These are phyloP conservation scores for Austroboletus novae-zelandiae DNA, from an alignment of 1,284 basidiomycete genomes.

Conservation along the genomic window DNA sequence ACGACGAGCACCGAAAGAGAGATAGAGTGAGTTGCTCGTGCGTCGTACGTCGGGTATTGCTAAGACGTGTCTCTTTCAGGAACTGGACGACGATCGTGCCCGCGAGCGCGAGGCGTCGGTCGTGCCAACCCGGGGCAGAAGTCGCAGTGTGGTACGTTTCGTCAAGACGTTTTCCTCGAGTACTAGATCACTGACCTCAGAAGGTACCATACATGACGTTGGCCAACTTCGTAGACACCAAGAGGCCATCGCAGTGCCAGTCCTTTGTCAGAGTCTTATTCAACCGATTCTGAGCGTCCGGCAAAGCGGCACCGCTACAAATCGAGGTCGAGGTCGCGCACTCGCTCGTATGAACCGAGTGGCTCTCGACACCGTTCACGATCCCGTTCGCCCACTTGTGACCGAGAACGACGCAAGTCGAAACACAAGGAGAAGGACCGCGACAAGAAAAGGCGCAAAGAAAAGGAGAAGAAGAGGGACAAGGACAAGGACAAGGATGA, in stretches of 20 bases:
- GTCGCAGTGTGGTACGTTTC: slow-evolving; percentile 32
- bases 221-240: slow-evolving; percentile 19
- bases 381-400: slow-evolving; percentile 22
- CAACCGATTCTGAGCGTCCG: slow-evolving; percentile 10
- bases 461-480: slow-evolving; percentile 7
- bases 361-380: slow-evolving; percentile 10
- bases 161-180: not conserved
- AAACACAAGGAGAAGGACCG: slow-evolving; percentile 26
- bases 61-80: slow-evolving; percentile 3
- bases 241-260: slow-evolving; percentile 13
- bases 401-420: slow-evolving; percentile 19
- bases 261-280: slow-evolving; percentile 15
- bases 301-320: slow-evolving; percentile 8
- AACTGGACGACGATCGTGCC: slow-evolving; percentile 2
- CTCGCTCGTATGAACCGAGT: slow-evolving; percentile 18
- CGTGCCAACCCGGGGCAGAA: slow-evolving; percentile 10
- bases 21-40: slow-evolving; percentile 4
- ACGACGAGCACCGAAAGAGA: slow-evolving; percentile 4
- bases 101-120: slow-evolving; percentile 1
- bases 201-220: slow-evolving; percentile 19
- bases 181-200: slow-evolving; percentile 19
- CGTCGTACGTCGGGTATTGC: no score
- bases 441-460: slow-evolving; percentile 5
- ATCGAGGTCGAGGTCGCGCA: slow-evolving; percentile 18
- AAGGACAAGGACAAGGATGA: slow-evolving; percentile 33